Evolutionary conservation across 2,329 filamentous ascomycete genomes (phyloP), one percentile per base, ranked within the genome.

Genomic region (Colletotrichum agaves): DNA sequence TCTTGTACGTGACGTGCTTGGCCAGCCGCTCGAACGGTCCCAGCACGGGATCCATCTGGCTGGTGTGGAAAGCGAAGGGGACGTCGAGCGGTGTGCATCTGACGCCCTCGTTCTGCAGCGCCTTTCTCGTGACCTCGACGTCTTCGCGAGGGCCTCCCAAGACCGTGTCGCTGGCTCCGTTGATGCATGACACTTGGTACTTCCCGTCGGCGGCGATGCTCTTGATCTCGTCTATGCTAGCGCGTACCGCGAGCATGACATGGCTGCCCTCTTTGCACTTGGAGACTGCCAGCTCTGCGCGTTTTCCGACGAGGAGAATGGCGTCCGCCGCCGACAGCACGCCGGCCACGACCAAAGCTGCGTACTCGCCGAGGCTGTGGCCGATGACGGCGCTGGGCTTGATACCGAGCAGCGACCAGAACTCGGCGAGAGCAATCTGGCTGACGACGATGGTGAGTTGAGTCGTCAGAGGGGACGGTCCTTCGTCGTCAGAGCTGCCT

Each of bases 101-200:
- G 78, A 74, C 73, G 63, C 73, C 79, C 12, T 64, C 74, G 27
- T 23, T 72, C 37, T 69, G 69, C 33, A 81, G 73, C 63, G 73
- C 69, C 46, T 15, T 72, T 63, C 13, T 84, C 82, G 15, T 88
- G 79, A 3, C 79, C 74, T 78, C 73, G 39, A 87, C 79, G 52
- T 83, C 77, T 0, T 73, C 72, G 0, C 79, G 78, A 8, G 74
- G 72, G 13, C 84, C 85, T 21, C 80, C 81, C 13, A 96, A 82
- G 2, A 96, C 93, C 8, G 89, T 93, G 75, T 93, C 91, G 58
- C 87, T 83, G 0, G 90, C 88, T 0, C 90, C 88, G 72, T 97
- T 97, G 75, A 93, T 85, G 80, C 93, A 96, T 12, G 92, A 90
- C 33, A 87, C 71, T 49, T 85, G 84, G 61, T 83, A 75, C 19